Evolutionary conservation across 2,329 filamentous ascomycete genomes (phyloP).

Genomic region (Epichloe sylvatica): DNA sequence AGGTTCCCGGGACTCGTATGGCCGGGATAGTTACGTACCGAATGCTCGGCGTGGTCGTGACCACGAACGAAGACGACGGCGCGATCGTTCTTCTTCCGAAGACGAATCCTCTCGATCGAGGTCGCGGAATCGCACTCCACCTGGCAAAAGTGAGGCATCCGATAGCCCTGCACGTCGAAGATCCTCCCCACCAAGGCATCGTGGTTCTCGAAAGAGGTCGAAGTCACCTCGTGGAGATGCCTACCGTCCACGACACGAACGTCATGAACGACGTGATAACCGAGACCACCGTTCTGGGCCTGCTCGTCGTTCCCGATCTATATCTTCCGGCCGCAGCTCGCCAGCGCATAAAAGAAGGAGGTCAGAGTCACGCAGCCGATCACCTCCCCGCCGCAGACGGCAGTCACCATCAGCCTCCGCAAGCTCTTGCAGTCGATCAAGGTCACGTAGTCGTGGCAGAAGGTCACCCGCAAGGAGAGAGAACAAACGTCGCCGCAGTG

Average conservation of each 20-base stretch:
- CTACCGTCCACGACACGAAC: conserved; percentile 13
- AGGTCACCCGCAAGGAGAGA: conserved; percentile 5
- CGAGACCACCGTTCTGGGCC: conserved; percentile 11
- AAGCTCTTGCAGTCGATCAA: conserved; percentile 24
- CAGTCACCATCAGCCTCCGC: conserved; percentile 27
- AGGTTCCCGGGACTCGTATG: conserved; percentile 29
- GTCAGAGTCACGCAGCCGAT: conserved; percentile 34
- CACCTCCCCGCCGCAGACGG: conserved; percentile 25
- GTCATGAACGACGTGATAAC: conserved; percentile 11
- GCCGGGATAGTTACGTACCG: conserved; percentile 41
- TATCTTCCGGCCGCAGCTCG: conserved; percentile 25
- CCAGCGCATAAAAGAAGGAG: conserved; percentile 36
- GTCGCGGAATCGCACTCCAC: conserved; percentile 21
- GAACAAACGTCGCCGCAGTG: conserved; percentile 3
- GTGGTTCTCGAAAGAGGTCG: conserved; percentile 25
- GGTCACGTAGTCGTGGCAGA: conserved; percentile 17
- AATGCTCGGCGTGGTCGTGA: conserved; percentile 30
- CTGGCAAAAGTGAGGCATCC: conserved; percentile 19
- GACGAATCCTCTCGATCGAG: conserved; percentile 17
- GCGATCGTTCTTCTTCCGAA: conserved; percentile 21
- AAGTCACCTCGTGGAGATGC: conserved; percentile 21
- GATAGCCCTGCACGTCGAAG: conserved; percentile 21
- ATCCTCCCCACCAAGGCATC: conserved; percentile 18
- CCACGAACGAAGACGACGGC: conserved; percentile 15
- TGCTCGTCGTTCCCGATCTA: conserved; percentile 19